Evolutionary conservation across 129 eudicot species (phyloP).

Genomic region (Tagetes erecta): DNA sequence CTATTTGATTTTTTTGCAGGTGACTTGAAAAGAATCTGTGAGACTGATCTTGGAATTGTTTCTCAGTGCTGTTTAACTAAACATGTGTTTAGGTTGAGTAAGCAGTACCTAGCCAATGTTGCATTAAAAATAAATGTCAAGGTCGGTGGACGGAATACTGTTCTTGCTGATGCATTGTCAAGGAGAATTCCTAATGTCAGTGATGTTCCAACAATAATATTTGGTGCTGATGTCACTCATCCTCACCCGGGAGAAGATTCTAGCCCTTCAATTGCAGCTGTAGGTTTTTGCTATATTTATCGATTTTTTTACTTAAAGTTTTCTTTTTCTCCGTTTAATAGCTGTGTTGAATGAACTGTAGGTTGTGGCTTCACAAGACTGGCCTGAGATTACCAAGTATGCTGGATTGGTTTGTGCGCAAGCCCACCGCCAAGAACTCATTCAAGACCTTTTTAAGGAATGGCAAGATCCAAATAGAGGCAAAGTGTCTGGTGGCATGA

Average conservation of each 20-base stretch:
- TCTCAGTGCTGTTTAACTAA: slow-evolving; percentile 95
- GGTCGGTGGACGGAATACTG: slow-evolving; percentile 96
- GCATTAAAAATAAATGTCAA: slow-evolving; percentile 90
- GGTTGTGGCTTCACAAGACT: slow-evolving; percentile 97
- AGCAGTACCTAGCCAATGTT: slow-evolving; percentile 89
- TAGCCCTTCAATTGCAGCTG: slow-evolving; percentile 99
- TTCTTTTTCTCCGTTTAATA: neutral
- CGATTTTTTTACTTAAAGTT: neutral
- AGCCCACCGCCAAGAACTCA: slow-evolving; percentile 87
- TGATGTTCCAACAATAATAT: slow-evolving; percentile 82
- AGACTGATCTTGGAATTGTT: slow-evolving; percentile 93
- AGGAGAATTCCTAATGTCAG: slow-evolving; percentile 87
- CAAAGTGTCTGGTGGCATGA: slow-evolving; percentile 83
- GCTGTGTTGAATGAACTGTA: slow-evolving; percentile 24
- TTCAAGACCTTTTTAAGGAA: slow-evolving; percentile 74
- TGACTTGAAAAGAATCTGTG: slow-evolving; percentile 94
- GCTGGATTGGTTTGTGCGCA: slow-evolving; percentile 95
- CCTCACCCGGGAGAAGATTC: slow-evolving; percentile 99
- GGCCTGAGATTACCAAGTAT: slow-evolving; percentile 93
- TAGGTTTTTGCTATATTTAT: slow-evolving; percentile 24
- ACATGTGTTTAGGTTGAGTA: slow-evolving; percentile 83
- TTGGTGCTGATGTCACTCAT: slow-evolving; percentile 99
- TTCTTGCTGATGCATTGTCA: slow-evolving; percentile 84
- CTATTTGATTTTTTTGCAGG: slow-evolving; percentile 39
- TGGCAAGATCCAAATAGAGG: slow-evolving; percentile 83